Percentiles rank a stretch among this genome's conserved stretches.
phyloP scores from a whole-genome alignment of 2,329 filamentous ascomycete species.

The Arthrocladium fulminans region DNA sequence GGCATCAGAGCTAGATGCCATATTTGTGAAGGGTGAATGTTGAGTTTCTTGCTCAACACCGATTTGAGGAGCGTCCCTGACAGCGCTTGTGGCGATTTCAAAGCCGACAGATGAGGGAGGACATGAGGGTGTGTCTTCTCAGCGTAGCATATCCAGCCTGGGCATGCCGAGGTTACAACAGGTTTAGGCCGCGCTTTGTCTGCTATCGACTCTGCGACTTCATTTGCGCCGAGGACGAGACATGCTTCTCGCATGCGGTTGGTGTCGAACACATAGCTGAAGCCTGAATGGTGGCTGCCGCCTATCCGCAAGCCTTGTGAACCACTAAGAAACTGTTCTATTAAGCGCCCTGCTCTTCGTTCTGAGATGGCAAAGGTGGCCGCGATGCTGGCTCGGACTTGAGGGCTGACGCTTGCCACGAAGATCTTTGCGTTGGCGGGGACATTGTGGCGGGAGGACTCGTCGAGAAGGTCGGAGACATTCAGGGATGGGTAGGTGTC shows the following conservation, averaged over 20 bases:
- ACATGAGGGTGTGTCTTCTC: constrained; percentile 96
- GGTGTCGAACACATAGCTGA: constrained; percentile 85
- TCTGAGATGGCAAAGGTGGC: constrained; percentile 71
- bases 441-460: constrained; percentile 39
- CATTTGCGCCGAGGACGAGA: constrained; percentile 69
- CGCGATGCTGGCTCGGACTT: constrained; percentile 79
- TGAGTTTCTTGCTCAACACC: constrained; percentile 61
- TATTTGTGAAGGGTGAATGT: constrained; percentile 67
- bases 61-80: constrained; percentile 87
- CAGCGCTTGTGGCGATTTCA: constrained; percentile 91
- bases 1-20: constrained; percentile 98
- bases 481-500: constrained; percentile 50
- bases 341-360: constrained; percentile 67
- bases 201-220: constrained; percentile 46
- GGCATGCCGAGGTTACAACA: constrained; percentile 75
- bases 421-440: constrained; percentile 60
- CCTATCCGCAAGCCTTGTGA: constrained; percentile 59
- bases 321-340: constrained; percentile 68
- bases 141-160: constrained; percentile 97
- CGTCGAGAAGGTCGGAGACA: constrained; percentile 30
- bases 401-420: constrained; percentile 85
- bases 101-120: constrained; percentile 75
- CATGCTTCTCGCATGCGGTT: constrained; percentile 73
- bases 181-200: constrained; percentile 27
- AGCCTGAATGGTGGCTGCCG: constrained; percentile 64